Base-by-base conservation (phyloP, 2,329 filamentous ascomycete genomes). In the Graphiopsis chlorocephala region DNA sequence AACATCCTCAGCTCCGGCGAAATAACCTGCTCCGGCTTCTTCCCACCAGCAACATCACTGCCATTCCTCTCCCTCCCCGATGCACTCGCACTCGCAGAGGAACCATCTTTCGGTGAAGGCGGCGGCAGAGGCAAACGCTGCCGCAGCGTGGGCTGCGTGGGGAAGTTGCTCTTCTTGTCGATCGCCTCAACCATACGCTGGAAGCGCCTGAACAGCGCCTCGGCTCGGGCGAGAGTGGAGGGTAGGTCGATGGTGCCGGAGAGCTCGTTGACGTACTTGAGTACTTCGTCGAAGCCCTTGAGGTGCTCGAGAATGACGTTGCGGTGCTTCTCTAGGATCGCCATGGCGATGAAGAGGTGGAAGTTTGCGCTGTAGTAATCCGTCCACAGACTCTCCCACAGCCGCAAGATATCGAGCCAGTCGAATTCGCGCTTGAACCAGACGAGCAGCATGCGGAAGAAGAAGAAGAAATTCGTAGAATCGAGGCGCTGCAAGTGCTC, bases 381-480 rank as follows among this genome's bases (percentile, higher is more conserved):
- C 1, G 95, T 98, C 95, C 96, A 99, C 2, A 98, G 80, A 0
- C 86, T 84, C 78, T 99, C 95, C 95, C 95, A 99, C 4, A 99
- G 81, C 20, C 91, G 86, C 35, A 98, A 81, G 12, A 97, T 87
- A 73, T 98, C 93, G 56, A 85, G 77, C 92, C 94, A 99, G 70
- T 88, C 85, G 72, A 99, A 99, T 78, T 99, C 95, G 56, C 95
- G 90, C 82, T 99, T 99, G 78, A 95, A 99, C 95, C 95, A 99
- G 11, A 99, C 95, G 1, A 99, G 84, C 35, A 99, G 84, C 95
- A 98, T 98, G 66, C 95, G 91, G 86, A 98, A 99, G 83, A 99
- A 98, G 82, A 99, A 99, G 80, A 99, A 99, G 79, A 99, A 99
- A 77, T 99, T 99, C 26, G 95, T 99, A 73, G 91, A 96, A 73